A percentile compares a stretch with the other conserved stretches of the same genome.
Conservation (phyloP, 768 basidiomycete species). For the Sarcodon sp. region DNA sequence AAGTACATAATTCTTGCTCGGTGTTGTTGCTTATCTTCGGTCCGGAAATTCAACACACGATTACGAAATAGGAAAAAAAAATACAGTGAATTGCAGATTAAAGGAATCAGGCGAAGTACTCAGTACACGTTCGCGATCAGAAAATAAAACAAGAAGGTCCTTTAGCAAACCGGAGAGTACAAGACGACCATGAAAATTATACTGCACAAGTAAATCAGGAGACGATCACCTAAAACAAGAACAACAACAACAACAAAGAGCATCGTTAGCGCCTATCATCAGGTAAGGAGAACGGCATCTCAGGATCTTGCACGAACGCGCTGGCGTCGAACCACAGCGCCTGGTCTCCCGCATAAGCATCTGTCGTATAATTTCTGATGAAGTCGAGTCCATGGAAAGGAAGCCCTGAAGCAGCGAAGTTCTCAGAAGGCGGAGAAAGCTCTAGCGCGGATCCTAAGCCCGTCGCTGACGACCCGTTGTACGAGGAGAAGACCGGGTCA, state of each 20-base stretch:
- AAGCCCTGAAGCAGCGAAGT: slow-evolving; percentile 58
- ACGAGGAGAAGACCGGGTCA: slow-evolving; percentile 5
- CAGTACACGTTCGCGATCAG: not conserved
- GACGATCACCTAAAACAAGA: not conserved
- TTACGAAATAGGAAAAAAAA: too few relatives aligned
- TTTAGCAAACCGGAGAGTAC: not conserved
- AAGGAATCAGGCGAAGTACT: too few relatives aligned
- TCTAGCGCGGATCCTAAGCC: slow-evolving; percentile 23
- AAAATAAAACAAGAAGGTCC: not conserved
- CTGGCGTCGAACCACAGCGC: slow-evolving; percentile 53
- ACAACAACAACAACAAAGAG: not conserved
- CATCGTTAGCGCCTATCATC: slow-evolving; percentile 14
- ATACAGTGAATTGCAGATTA: too few relatives aligned
- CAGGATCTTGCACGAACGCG: slow-evolving; percentile 67
- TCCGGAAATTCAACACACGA: too few relatives aligned
- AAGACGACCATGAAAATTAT: not conserved
- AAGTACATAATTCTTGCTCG: too few relatives aligned
- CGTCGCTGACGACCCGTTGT: slow-evolving; percentile 3
- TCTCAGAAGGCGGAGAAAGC: slow-evolving; percentile 40
- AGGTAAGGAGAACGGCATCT: slow-evolving; percentile 52
- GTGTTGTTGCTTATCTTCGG: too few relatives aligned
- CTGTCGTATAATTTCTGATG: slow-evolving; percentile 62
- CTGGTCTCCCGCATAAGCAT: slow-evolving; percentile 18
- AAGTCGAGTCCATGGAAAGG: slow-evolving; percentile 80
- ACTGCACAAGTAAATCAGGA: not conserved